phyloP scores from a whole-genome alignment of 768 basidiomycete genomes.

The Cystofilobasidium ferigula region DNA sequence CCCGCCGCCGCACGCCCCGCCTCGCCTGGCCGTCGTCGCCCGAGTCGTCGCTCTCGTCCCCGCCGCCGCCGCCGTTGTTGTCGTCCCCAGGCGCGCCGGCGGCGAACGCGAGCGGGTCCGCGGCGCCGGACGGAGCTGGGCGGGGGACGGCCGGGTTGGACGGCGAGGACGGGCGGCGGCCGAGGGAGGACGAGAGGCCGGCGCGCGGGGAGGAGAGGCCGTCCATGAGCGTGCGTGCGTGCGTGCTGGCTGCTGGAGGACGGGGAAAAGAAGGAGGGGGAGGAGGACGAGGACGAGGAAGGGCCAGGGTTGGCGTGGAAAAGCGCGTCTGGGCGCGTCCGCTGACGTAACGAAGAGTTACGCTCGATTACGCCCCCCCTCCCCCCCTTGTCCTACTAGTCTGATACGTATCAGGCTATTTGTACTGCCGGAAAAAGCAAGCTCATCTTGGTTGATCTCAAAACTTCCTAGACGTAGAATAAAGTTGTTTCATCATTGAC shows the following conservation, averaged over 20 bases:
- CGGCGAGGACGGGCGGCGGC: background rate
- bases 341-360: too few relatives aligned
- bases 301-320: too few relatives aligned
- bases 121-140: background rate
- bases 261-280: too few relatives aligned
- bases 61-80: slow-evolving; percentile 1
- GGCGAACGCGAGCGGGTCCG: slow-evolving; percentile 15
- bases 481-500: too few relatives aligned
- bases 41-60: background rate
- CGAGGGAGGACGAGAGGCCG: background rate
- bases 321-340: too few relatives aligned
- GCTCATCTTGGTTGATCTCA: too few relatives aligned
- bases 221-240: background rate
- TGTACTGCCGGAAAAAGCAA: too few relatives aligned
- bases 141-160: background rate
- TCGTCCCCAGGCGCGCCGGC: background rate
- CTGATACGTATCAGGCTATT: too few relatives aligned
- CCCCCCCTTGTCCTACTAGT: too few relatives aligned
- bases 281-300: too few relatives aligned
- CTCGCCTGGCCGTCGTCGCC: slow-evolving; percentile 1
- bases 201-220: background rate
- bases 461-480: too few relatives aligned
- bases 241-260: background rate
- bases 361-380: too few relatives aligned
- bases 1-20: background rate